Evolutionary conservation across 139 green algal genomes (phyloP).

Genomic region (Spirogloea muscicola): DNA sequence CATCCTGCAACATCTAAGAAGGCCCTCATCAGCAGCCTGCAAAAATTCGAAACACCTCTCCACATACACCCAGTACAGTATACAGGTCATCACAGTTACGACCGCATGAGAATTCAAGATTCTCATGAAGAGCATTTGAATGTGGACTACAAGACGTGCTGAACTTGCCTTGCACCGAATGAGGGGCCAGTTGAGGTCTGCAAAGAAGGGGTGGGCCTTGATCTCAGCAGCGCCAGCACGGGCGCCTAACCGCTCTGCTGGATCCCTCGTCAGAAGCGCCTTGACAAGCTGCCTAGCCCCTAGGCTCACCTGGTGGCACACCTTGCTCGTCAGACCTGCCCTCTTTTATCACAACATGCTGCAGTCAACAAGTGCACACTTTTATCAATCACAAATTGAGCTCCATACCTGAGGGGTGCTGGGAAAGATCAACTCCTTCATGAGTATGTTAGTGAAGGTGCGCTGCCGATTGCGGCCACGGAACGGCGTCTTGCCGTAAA

Average conservation of each 20-base stretch:
- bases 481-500: constrained; percentile 85
- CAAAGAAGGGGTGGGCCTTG: constrained; percentile 89
- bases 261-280: constrained; percentile 77
- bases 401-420: constrained; percentile 4
- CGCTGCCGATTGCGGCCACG: constrained; percentile 66
- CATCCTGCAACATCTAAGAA: constrained; percentile 1
- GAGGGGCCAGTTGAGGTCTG: constrained; percentile 81
- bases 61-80: too few relatives aligned
- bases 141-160: too few relatives aligned
- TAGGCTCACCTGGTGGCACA: too few relatives aligned
- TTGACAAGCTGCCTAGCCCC: constrained; percentile 69
- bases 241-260: constrained; percentile 62
- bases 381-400: too few relatives aligned
- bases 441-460: constrained; percentile 95
- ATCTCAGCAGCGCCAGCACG: constrained; percentile 84
- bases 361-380: too few relatives aligned
- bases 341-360: too few relatives aligned
- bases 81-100: too few relatives aligned
- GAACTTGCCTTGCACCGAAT: constrained; percentile 57
- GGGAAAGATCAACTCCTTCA: constrained; percentile 77
- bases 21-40: too few relatives aligned
- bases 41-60: too few relatives aligned
- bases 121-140: too few relatives aligned
- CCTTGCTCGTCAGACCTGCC: too few relatives aligned
- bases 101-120: too few relatives aligned